Evolutionary conservation across 805 yeast genomes (phyloP).

Genomic region (Lachancea thermotolerans): DNA sequence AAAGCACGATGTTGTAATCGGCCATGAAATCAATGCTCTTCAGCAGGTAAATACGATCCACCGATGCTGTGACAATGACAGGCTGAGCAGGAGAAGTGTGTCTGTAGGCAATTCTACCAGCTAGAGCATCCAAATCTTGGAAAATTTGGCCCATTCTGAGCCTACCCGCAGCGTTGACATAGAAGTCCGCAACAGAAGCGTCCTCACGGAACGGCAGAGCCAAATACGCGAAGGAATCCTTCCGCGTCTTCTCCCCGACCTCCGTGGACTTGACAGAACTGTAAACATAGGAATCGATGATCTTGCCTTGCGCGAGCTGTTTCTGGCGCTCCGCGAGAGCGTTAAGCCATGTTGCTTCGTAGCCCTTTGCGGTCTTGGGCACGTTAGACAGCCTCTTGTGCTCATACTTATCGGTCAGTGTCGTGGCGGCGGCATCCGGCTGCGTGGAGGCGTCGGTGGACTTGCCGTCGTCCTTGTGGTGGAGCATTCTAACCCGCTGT

Average conservation of each 20-base stretch:
- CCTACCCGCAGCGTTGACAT: conserved; percentile 86
- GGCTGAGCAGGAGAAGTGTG: conserved; percentile 96
- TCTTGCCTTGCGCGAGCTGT: conserved; percentile 66
- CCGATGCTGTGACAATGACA: conserved; percentile 91
- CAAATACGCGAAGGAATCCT: conserved; percentile 67
- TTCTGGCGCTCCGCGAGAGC: conserved; percentile 70
- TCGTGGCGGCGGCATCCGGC: conserved; percentile 71
- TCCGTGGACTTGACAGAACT: conserved; percentile 64
- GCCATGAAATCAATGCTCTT: conserved; percentile 74
- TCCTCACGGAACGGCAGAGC: conserved; percentile 81
- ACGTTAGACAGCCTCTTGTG: conserved; percentile 35
- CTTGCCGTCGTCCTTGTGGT: conserved; percentile 10
- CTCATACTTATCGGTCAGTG: conserved; percentile 54
- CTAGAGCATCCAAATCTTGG: conserved; percentile 89
- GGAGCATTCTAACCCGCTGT: conserved; percentile 5
- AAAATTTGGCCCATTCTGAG: conserved; percentile 87
- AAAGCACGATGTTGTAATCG: conserved; percentile 68
- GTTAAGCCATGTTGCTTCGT: conserved; percentile 73
- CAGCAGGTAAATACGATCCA: conserved; percentile 82
- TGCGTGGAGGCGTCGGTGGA: conserved; percentile 9
- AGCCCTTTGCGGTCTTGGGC: conserved; percentile 21
- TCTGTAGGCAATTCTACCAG: conserved; percentile 87
- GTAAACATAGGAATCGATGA: conserved; percentile 63
- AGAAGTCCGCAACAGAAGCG: conserved; percentile 73
- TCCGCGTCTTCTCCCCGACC: conserved; percentile 65